Percentiles rank a stretch among this genome's conserved stretches.
Conservation (phyloP, 208 protist genomes). For the Acanthamoeba lugdunensis region DNA sequence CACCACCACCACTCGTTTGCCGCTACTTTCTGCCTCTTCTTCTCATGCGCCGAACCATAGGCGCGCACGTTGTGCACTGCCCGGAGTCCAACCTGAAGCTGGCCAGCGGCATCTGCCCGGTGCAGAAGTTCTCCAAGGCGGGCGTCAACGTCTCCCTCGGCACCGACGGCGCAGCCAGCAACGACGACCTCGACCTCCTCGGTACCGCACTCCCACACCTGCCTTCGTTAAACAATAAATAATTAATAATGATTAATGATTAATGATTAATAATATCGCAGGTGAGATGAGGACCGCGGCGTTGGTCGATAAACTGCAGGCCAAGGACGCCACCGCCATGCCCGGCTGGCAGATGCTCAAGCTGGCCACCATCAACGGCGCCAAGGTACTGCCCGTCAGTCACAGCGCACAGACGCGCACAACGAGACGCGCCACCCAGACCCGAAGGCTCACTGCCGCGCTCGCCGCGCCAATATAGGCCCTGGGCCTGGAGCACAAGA, state of each 20-base stretch:
- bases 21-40: too few species aligned
- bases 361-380: slow-evolving; percentile 83
- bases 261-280: too few species aligned
- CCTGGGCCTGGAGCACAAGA: slow-evolving; percentile 65
- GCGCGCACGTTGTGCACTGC: slow-evolving; percentile 80
- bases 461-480: not conserved
- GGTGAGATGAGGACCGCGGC: slow-evolving; percentile 79
- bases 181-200: slow-evolving; percentile 82
- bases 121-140: slow-evolving; percentile 69
- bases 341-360: slow-evolving; percentile 66
- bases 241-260: too few species aligned
- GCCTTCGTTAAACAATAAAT: not conserved
- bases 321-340: not conserved
- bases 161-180: slow-evolving; percentile 79
- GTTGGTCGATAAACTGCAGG: slow-evolving; percentile 75
- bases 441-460: too few species aligned
- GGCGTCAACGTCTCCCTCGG: slow-evolving; percentile 83
- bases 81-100: slow-evolving; percentile 85
- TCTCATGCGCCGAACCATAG: too few species aligned
- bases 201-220: not conserved
- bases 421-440: too few species aligned
- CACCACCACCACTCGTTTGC: too few species aligned
- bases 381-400: slow-evolving; percentile 58
- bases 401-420: too few species aligned
- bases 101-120: slow-evolving; percentile 77